phyloP scores from a whole-genome alignment of 2,329 filamentous ascomycete species.

The Dryadomyces sulphureus region DNA sequence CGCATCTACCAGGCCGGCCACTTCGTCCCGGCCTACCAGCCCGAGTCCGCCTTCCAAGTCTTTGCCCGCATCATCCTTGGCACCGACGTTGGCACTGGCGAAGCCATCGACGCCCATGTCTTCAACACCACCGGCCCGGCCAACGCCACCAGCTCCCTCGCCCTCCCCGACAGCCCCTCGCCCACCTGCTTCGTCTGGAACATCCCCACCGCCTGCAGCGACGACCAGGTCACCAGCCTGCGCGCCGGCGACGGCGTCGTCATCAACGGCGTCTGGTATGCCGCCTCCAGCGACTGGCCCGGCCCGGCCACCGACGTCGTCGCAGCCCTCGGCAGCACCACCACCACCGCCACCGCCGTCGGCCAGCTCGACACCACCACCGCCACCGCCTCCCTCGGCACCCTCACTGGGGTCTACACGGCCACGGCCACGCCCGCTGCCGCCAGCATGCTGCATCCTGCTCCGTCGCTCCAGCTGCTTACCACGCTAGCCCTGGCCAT shows the following conservation, averaged over 20 bases:
- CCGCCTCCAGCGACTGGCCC: conserved; percentile 25
- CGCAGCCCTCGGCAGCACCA: neutral
- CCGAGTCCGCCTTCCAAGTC: conserved; percentile 41
- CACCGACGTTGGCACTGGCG: conserved; percentile 40
- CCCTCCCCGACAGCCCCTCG: conserved; percentile 23
- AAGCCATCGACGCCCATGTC: conserved; percentile 29
- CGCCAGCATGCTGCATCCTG: neutral
- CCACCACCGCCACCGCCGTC: neutral
- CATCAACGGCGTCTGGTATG: conserved; percentile 43
- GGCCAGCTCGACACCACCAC: neutral
- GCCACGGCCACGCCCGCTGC: conserved; percentile 15
- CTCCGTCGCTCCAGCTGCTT: neutral
- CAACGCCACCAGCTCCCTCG: conserved; percentile 11
- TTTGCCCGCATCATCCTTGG: conserved; percentile 46
- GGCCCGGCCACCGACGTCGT: conserved; percentile 8
- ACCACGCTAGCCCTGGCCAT: neutral
- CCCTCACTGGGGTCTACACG: conserved; percentile 19
- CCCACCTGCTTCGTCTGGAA: conserved; percentile 15
- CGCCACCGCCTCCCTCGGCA: conserved; percentile 13
- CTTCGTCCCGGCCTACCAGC: conserved; percentile 46
- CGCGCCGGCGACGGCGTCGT: conserved; percentile 34
- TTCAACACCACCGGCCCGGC: conserved; percentile 21
- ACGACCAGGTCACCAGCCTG: conserved; percentile 36
- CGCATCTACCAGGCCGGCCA: conserved; percentile 54
- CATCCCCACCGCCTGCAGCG: conserved; percentile 16